Conservation (phyloP, 345 rosid species). For the Brassica incana region DNA sequence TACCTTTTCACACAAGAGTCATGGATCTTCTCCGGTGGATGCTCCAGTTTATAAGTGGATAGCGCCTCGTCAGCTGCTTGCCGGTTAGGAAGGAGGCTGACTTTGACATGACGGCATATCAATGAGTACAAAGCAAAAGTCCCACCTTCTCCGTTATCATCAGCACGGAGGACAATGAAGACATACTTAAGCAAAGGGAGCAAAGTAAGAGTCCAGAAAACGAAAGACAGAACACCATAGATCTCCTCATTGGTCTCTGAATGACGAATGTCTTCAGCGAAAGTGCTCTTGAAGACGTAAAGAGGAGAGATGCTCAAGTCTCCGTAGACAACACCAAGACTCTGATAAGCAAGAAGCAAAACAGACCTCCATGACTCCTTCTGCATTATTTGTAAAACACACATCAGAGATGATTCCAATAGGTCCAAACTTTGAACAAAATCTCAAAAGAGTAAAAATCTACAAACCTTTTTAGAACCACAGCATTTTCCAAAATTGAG, state of each 20-base stretch:
- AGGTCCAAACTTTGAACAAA: constrained; percentile 7
- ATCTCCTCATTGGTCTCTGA: constrained; percentile 95
- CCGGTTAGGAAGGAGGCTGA: constrained; percentile 91
- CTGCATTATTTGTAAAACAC: constrained; percentile 38
- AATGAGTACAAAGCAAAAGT: constrained; percentile 92
- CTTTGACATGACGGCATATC: constrained; percentile 91
- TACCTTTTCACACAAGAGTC: constrained; percentile 62
- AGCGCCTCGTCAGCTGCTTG: constrained; percentile 92
- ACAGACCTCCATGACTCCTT: constrained; percentile 86
- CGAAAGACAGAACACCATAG: constrained; percentile 87
- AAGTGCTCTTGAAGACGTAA: constrained; percentile 92
- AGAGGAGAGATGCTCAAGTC: constrained; percentile 95
- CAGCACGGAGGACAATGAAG: constrained; percentile 92
- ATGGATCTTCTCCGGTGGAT: constrained; percentile 62
- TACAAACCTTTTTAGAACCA: constrained; percentile 74
- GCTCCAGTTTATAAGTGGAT: constrained; percentile 89
- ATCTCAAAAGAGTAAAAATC: neutral
- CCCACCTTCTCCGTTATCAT: constrained; percentile 98
- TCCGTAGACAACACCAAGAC: constrained; percentile 98
- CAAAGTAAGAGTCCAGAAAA: constrained; percentile 98
- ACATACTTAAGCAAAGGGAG: constrained; percentile 91
- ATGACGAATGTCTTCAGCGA: constrained; percentile 94
- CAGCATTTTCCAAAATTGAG: constrained; percentile 57
- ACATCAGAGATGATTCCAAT: neutral
- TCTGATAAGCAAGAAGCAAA: constrained; percentile 87